Conservation (phyloP, 106 monocot genomes). For the Dioscorea dumetorum region DNA sequence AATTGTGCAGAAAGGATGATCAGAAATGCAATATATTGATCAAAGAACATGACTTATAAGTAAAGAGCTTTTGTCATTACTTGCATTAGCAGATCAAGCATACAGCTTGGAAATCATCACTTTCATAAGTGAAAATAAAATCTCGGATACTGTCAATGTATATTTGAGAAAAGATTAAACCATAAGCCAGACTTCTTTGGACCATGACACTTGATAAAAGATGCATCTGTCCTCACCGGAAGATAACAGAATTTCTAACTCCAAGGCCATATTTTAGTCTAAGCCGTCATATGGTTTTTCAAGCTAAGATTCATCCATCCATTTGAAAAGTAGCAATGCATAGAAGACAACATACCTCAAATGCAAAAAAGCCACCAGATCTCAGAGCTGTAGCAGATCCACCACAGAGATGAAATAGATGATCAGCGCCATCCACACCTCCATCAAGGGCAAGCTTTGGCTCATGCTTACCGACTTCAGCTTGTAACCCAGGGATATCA, state of each 20-base stretch:
- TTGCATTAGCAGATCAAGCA: no score
- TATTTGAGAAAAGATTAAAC: background rate
- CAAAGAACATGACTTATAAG: no score
- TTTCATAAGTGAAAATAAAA: no score
- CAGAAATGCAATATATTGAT: no score
- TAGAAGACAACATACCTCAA: slow-evolving; percentile 58
- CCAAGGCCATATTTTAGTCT: background rate
- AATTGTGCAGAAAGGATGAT: no score
- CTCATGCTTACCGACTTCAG: slow-evolving; percentile 78
- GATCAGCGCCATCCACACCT: slow-evolving; percentile 60
- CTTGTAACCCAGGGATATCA: slow-evolving; percentile 67
- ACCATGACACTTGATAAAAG: background rate
- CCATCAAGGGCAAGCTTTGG: slow-evolving; percentile 86
- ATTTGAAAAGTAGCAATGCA: background rate
- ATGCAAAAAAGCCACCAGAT: slow-evolving; percentile 89
- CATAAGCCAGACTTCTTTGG: background rate
- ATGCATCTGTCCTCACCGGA: background rate
- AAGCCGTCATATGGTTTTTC: background rate
- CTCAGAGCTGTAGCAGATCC: slow-evolving; percentile 50
- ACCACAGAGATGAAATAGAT: slow-evolving; percentile 82
- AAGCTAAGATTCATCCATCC: background rate
- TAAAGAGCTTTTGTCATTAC: no score
- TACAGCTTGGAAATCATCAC: no score
- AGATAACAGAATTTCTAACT: background rate
- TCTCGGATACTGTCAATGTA: no score